Conservation (phyloP, 345 rosid genomes). For the thale cress (Arabidopsis thaliana) region TAIR10.1 NC_003071.7:10893001-10893500, state of each 20-base stretch:
- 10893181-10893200: neutral
- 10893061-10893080: neutral
- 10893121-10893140: neutral
- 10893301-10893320: neutral
- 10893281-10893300: neutral
- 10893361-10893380: neutral
- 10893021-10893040: slow-evolving; percentile 38
- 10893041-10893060: slow-evolving; percentile 33
- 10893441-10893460: neutral
- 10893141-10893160: neutral
- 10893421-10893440: neutral
- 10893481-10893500: neutral
- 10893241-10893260: neutral
- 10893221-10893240: neutral
- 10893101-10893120: slow-evolving; percentile 37
- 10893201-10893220: neutral
- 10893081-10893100: slow-evolving; percentile 2
- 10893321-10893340: neutral
- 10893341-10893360: neutral
- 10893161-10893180: neutral
- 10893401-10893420: neutral
- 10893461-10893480: neutral
- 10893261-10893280: neutral
- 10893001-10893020: slow-evolving; percentile 45
- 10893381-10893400: neutral